Evolutionary conservation across 441 rosid genomes (phyloP).

Genomic region (Aleurites moluccanus): DNA sequence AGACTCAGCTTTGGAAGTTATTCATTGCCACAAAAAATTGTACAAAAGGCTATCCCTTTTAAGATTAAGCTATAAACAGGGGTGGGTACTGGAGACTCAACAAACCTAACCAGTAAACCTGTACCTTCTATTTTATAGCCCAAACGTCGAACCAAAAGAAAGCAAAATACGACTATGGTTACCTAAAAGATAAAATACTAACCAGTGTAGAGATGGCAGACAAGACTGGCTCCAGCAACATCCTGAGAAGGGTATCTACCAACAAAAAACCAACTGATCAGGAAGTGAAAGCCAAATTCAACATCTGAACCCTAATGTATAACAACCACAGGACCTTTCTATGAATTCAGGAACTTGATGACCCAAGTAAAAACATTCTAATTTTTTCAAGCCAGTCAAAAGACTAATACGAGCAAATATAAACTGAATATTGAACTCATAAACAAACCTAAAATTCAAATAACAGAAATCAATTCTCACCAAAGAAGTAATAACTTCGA

Average conservation of each 20-base stretch:
- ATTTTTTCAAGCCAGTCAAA: too few species aligned
- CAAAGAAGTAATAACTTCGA: constrained; percentile 45
- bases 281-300: not conserved
- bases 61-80: constrained; percentile 8
- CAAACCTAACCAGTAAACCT: not conserved
- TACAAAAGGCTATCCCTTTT: not conserved
- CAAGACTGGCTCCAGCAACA: constrained; percentile 61
- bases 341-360: not conserved
- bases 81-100: not conserved
- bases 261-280: constrained; percentile 18
- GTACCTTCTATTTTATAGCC: not conserved
- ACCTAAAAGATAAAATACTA: constrained; percentile 28
- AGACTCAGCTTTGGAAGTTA: not conserved
- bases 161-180: not conserved
- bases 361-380: not conserved
- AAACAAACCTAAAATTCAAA: not conserved
- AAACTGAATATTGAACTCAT: not conserved
- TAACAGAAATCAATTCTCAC: constrained; percentile 28
- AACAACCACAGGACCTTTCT: not conserved
- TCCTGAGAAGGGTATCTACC: constrained; percentile 54
- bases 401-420: not conserved
- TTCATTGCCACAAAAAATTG: not conserved
- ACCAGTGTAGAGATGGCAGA: constrained; percentile 55
- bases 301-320: not conserved
- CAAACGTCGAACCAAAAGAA: not conserved